Evolutionary conservation across 2,329 filamentous ascomycete species (phyloP).

Genomic region (Aspergillus tubingensis): DNA sequence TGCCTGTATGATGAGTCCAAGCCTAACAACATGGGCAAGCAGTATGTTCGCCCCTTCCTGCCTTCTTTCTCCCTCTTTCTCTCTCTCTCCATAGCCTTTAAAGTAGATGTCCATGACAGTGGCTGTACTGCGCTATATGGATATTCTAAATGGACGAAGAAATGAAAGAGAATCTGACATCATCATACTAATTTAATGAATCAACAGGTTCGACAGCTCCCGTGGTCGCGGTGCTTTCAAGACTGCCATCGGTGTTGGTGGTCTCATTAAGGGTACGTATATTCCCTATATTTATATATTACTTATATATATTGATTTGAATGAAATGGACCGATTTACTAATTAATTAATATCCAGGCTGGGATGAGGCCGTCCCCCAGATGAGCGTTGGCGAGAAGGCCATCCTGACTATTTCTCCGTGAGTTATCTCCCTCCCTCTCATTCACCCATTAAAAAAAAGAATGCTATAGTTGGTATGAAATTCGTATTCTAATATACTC

Average conservation of each 20-base stretch:
- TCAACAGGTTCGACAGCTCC: conserved; percentile 81
- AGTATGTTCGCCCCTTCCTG: conserved; percentile 57
- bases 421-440: conserved; percentile 24
- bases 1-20: conserved; percentile 70
- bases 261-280: conserved; percentile 69
- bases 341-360: conserved; percentile 50
- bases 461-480: too few species aligned
- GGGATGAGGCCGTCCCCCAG: conserved; percentile 78
- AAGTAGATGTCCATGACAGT: too few species aligned
- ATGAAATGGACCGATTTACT: not conserved
- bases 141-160: too few species aligned
- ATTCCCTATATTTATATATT: too few species aligned
- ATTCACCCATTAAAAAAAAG: too few species aligned
- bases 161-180: not conserved
- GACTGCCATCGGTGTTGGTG: conserved; percentile 75
- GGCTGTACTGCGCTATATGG: too few species aligned
- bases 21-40: conserved; percentile 63
- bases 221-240: conserved; percentile 71
- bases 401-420: conserved; percentile 78
- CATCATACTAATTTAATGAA: not conserved
- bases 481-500: not conserved
- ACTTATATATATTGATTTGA: not conserved
- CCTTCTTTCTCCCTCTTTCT: not conserved
- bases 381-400: conserved; percentile 94
- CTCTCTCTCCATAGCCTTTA: not conserved